A percentile compares a stretch with the other conserved stretches of the same genome.
phyloP scores from a whole-genome alignment of 352 stramenopile genomes.

The Globisporangium recalcitrans region DNA sequence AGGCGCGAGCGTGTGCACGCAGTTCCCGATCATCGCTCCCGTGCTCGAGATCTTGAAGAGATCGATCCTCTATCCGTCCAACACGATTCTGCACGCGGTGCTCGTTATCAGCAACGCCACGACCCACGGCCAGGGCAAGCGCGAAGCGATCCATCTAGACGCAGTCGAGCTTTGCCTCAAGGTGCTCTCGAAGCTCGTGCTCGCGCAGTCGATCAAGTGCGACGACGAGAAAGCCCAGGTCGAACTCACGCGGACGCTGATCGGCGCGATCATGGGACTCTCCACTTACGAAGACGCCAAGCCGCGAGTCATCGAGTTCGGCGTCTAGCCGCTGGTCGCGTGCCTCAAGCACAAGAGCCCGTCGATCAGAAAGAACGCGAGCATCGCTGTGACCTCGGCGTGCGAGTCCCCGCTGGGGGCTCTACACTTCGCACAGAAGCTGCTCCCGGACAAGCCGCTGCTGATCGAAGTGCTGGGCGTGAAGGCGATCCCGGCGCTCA shows the following conservation, averaged over 20 bases:
- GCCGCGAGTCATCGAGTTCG: slow-evolving; percentile 58
- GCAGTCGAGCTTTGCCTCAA: slow-evolving; percentile 56
- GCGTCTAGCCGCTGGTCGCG: slow-evolving; percentile 52
- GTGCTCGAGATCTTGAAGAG: slow-evolving; percentile 60
- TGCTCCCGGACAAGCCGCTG: slow-evolving; percentile 33
- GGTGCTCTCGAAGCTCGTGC: slow-evolving; percentile 43
- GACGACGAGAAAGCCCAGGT: slow-evolving; percentile 29
- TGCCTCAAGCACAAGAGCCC: slow-evolving; percentile 46
- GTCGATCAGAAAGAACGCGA: slow-evolving; percentile 43
- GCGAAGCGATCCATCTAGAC: slow-evolving; percentile 36
- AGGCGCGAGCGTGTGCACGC: slow-evolving; percentile 34
- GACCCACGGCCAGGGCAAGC: slow-evolving; percentile 51
- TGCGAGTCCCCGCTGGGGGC: slow-evolving; percentile 51
- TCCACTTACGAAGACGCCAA: slow-evolving; percentile 67
- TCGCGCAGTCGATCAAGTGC: slow-evolving; percentile 38
- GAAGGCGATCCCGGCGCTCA: slow-evolving; percentile 40
- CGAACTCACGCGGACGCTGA: slow-evolving; percentile 50
- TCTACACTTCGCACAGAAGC: slow-evolving; percentile 32
- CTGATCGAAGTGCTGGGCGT: slow-evolving; percentile 53
- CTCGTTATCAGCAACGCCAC: slow-evolving; percentile 50
- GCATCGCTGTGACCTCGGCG: slow-evolving; percentile 55
- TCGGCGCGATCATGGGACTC: slow-evolving; percentile 60
- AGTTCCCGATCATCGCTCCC: slow-evolving; percentile 38
- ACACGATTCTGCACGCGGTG: slow-evolving; percentile 34
- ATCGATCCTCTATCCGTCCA: slow-evolving; percentile 32